Conservation (phyloP, 768 basidiomycete genomes). For the Cubamyces lactineus region DNA sequence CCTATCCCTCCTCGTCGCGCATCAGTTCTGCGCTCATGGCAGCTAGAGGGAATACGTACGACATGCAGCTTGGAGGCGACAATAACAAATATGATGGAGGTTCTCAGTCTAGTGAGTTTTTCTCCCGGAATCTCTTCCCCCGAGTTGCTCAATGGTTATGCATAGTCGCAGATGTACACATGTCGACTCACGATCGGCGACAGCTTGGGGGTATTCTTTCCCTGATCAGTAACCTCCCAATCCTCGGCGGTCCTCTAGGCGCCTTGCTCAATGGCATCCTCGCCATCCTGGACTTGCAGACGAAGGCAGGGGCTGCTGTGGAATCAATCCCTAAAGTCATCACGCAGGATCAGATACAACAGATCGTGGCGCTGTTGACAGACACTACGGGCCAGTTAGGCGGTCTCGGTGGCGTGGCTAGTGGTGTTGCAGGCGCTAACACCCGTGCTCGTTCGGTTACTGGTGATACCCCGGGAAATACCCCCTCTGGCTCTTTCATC, state of each 20-base stretch:
- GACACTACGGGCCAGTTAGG: not conserved
- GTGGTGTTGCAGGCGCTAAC: not conserved
- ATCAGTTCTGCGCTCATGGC: conserved; percentile 4
- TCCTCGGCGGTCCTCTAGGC: not conserved
- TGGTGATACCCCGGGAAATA: not conserved
- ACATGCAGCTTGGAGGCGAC: not conserved
- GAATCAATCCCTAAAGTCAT: not conserved
- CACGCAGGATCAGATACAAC: not conserved
- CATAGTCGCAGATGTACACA: not conserved
- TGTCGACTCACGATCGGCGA: not conserved
- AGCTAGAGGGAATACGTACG: not conserved
- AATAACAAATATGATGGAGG: not conserved
- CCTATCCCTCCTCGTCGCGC: conserved; percentile 15
- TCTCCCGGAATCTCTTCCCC: not conserved
- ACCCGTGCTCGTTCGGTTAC: not conserved
- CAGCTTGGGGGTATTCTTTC: not conserved
- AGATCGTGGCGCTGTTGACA: not conserved
- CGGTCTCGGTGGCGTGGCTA: not conserved
- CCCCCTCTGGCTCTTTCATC: not conserved
- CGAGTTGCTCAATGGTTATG: not conserved
- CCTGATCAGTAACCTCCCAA: not conserved
- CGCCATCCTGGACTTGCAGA: not conserved
- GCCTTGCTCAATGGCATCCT: not conserved
- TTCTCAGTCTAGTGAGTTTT: not conserved
- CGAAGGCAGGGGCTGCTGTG: not conserved